phyloP scores from a whole-genome alignment of 106 monocot genomes.

The Dendrobium catenatum region DNA sequence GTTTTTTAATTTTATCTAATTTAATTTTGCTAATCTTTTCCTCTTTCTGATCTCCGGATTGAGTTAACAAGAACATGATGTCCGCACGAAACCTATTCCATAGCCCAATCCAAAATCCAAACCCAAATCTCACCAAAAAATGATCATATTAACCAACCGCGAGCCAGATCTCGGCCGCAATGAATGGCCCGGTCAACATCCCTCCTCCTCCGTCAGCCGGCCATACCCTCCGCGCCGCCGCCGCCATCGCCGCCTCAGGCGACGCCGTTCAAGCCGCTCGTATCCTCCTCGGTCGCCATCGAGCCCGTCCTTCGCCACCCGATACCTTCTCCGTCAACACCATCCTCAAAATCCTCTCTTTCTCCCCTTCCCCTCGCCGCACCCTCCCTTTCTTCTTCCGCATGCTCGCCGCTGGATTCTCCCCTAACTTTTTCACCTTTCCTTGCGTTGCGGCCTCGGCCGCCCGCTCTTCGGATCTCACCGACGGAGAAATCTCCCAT shows the following conservation, averaged over 20 bases:
- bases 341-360: slow-evolving; percentile 12
- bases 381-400: slow-evolving; percentile 19
- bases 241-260: background rate
- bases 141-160: background rate
- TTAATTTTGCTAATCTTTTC: too few species aligned
- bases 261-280: background rate
- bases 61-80: too few species aligned
- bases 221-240: background rate
- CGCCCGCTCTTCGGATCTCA: slow-evolving; percentile 4
- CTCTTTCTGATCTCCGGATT: too few species aligned
- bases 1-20: too few species aligned
- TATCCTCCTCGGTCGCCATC: slow-evolving; percentile 16
- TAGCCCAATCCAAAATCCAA: background rate
- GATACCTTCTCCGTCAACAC: slow-evolving; percentile 22
- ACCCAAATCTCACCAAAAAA: background rate
- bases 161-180: background rate
- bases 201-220: background rate
- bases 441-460: slow-evolving; percentile 17
- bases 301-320: slow-evolving; percentile 5
- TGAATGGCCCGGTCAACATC: slow-evolving; percentile 5
- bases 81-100: too few species aligned
- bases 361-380: slow-evolving; percentile 3
- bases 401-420: slow-evolving; percentile 9
- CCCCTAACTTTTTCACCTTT: slow-evolving; percentile 36
- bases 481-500: slow-evolving; percentile 11